Base-by-base conservation (phyloP, 345 rosid genomes). In the Dipteronia dyeriana region DNA sequence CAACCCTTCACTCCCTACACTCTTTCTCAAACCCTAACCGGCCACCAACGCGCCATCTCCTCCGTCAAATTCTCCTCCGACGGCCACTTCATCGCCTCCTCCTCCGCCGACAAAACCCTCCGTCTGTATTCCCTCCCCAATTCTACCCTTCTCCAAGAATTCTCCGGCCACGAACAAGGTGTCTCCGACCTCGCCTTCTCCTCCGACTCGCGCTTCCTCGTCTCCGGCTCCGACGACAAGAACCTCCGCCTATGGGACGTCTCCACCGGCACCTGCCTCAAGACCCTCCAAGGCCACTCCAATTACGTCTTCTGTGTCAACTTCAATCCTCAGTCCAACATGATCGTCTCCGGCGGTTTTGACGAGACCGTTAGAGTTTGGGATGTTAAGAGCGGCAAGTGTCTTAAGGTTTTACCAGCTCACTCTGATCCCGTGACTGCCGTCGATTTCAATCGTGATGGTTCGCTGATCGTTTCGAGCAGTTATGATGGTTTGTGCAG, bases 401-500 rank as follows among this genome's bases (percentile, higher is more conserved):
- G 98, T 77, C 84, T 96, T 78, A 92, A 89, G 85, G 97, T 96
- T 20, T 84, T 96, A 19, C 99, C 98, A 0, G 97, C 99, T 11
- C 98, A 96, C 78, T 96, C 98, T 1, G 97, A 91, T 79, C 98
- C 97, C 1, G 97, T 96, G 14, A 96, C 99, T 1, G 90, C 95
- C 16, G 97, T 94, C 13, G 97, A 96, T 84, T 96, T 91, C 75
- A 89, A 92, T 59, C 83, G 92, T 16, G 97, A 94, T 7, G 99
- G 98, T 6, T 85, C 94, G 25, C 82, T 94, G 45, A 88, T 94
- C 51, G 97, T 96, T 22, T 90, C 98, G 5, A 91, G 98, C 75
- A 96, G 99, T 78, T 94, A 91, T 49, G 99, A 96, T 69, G 99
- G 99, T 59, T 60, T 94, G 70, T 96, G 98, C 62, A 78, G 97